These are phyloP conservation scores for Fusarium lyarnte DNA, from an alignment of 2,329 filamentous ascomycete genomes.

Conservation along the genomic window DNA sequence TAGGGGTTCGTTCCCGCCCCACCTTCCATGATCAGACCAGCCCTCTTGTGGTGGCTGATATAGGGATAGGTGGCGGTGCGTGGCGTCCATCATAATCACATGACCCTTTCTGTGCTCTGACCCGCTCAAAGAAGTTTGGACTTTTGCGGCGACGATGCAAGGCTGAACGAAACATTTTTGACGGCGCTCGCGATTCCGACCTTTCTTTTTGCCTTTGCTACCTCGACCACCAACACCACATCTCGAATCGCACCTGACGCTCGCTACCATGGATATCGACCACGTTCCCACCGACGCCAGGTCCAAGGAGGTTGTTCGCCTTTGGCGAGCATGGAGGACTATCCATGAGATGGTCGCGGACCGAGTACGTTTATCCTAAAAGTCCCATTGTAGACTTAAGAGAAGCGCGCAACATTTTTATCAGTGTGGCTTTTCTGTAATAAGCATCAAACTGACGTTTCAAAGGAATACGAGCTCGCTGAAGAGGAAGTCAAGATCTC, in stretches of 20 bases:
- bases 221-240: neutral
- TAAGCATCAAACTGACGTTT: conserved; percentile 15
- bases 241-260: neutral
- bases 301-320: conserved; percentile 67
- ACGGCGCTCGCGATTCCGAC: conserved; percentile 13
- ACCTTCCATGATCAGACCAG: conserved; percentile 11
- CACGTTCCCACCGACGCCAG: conserved; percentile 59
- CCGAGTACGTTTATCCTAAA: conserved; percentile 65
- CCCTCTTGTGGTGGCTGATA: conserved; percentile 2
- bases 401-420: neutral
- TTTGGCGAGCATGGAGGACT: conserved; percentile 95
- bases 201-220: conserved; percentile 13
- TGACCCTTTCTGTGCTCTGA: conserved; percentile 30
- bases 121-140: conserved; percentile 33
- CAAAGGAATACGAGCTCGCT: conserved; percentile 89
- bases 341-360: conserved; percentile 95
- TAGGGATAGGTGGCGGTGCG: neutral
- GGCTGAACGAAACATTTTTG: conserved; percentile 46
- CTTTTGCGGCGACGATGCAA: conserved; percentile 41
- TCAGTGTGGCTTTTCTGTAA: neutral
- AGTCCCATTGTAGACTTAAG: neutral
- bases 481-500: conserved; percentile 90
- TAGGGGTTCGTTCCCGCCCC: conserved; percentile 24
- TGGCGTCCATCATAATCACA: conserved; percentile 31
- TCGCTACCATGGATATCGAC: conserved; percentile 50